phyloP scores from a whole-genome alignment of 148 eudicot genomes.

The Dysphania ambrosioides region DNA sequence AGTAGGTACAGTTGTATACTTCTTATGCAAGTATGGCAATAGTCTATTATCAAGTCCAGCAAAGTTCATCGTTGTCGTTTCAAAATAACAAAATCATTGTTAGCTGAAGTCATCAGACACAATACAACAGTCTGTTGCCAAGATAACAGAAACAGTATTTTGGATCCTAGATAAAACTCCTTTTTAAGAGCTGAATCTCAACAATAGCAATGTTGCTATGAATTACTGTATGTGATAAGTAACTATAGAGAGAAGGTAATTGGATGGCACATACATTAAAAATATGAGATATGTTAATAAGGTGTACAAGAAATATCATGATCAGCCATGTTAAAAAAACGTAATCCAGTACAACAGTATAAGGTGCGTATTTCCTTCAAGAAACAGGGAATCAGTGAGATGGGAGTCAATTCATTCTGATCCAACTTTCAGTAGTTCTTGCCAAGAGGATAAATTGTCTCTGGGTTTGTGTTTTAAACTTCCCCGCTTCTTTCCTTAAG shows the following conservation, averaged over 20 bases:
- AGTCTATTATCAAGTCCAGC: neutral
- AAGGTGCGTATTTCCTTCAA: no score
- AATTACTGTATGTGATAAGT: neutral
- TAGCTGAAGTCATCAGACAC: neutral
- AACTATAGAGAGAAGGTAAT: neutral
- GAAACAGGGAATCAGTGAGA: neutral
- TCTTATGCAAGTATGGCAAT: neutral
- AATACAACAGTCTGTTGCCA: neutral
- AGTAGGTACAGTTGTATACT: neutral
- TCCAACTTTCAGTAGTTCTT: constrained; percentile 66
- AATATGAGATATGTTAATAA: neutral
- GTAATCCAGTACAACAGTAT: neutral
- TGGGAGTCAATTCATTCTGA: constrained; percentile 20
- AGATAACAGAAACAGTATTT: neutral
- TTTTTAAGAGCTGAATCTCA: neutral
- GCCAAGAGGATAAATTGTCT: constrained; percentile 67
- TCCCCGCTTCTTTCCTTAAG: constrained; percentile 68
- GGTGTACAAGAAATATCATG: neutral
- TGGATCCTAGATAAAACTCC: neutral
- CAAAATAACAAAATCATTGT: neutral
- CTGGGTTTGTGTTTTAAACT: constrained; percentile 64
- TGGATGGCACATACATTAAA: neutral
- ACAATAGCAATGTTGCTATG: no score
- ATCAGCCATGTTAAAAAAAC: neutral
- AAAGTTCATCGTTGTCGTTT: no score